Evolutionary conservation across 768 basidiomycete genomes (phyloP), one percentile per base, ranked within the genome.

Genomic region (Hemileccinum rubropunctum): DNA sequence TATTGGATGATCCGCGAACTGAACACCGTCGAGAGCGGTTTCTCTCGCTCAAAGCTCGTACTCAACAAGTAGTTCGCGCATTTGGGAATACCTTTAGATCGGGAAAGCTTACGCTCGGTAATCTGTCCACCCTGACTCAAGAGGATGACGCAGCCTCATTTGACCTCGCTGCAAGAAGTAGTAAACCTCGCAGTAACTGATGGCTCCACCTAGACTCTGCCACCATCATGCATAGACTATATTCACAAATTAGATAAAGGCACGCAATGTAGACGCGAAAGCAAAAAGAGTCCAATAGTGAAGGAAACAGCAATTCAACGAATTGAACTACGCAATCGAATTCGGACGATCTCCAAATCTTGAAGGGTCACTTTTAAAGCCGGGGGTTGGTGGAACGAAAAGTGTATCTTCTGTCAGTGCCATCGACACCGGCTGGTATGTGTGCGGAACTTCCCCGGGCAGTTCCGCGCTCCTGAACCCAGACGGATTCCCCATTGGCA

Each of bases 381-480:
- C 74, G 15, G 84, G 82, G 0, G 78, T 75, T 14, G 84, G 83
- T 26, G 83, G 83, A 17, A 71, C 76, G 45, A 70, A 70, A 36
- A 73, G 60, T 2, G 81, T 82, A 43, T 76, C 71, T 38, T 76
- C 73, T 12, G 74, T 65, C 51, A 76, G 45, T 40, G 73, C 73
- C 59, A 73, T 67, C 20, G 87, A 88, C 46, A 90, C 85, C 3
- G 88, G 87, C 60, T 87, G 73, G 62, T 90, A 90, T n/a, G 69
- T 63, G 55, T 84, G 83, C 2, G 68, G 64, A 56, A 47, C 59
- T 40, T 28, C 71, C 70, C 37, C 74, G 67, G 56, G 73, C 58
- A 53, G 72, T 72, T 60, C 74, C 68, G 53, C 39, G 42, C 33
- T 52, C 74, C 73, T 56, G 72, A 37, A 6, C 11, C n/a, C 42